These are phyloP conservation scores for Noccaea caerulescens DNA, from an alignment of 345 rosid genomes.

Conservation along the genomic window DNA sequence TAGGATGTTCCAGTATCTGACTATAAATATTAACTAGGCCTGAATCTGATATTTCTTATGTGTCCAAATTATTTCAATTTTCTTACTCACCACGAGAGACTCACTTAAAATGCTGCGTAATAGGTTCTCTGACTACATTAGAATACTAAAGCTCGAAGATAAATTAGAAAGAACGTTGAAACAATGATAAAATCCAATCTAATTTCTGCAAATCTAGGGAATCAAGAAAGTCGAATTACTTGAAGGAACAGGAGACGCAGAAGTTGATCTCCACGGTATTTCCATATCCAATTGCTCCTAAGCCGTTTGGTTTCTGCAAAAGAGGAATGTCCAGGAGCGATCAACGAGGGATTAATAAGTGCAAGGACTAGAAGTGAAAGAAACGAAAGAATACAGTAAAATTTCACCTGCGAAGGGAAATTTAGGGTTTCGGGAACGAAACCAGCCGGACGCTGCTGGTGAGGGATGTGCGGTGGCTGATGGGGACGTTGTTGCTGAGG, in stretches of 20 bases:
- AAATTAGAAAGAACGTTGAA: background rate
- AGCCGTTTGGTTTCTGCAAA: conserved; percentile 50
- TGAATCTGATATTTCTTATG: background rate
- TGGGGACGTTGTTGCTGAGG: conserved; percentile 45
- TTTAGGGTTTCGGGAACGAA: conserved; percentile 49
- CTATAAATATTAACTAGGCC: background rate
- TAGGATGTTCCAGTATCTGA: background rate
- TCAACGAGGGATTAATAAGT: background rate
- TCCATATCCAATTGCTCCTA: conserved; percentile 67
- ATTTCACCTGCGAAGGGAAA: conserved; percentile 53
- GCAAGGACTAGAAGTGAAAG: background rate
- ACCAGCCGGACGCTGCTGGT: conserved; percentile 42
- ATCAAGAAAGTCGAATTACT: conserved; percentile 39
- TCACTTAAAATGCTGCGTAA: background rate
- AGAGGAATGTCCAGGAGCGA: background rate
- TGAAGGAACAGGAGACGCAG: conserved; percentile 87
- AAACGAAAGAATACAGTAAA: background rate
- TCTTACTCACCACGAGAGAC: conserved; percentile 2
- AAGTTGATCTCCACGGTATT: conserved; percentile 69
- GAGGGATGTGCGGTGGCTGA: conserved; percentile 46
- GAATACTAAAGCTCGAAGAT: background rate
- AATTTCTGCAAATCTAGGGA: background rate
- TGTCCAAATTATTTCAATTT: background rate
- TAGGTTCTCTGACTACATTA: background rate
- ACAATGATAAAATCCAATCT: background rate